Evolutionary conservation across 139 green algal genomes (phyloP), one percentile per base, ranked within the genome.

Genomic region (Auxenochlorella pyrenoidosa): DNA sequence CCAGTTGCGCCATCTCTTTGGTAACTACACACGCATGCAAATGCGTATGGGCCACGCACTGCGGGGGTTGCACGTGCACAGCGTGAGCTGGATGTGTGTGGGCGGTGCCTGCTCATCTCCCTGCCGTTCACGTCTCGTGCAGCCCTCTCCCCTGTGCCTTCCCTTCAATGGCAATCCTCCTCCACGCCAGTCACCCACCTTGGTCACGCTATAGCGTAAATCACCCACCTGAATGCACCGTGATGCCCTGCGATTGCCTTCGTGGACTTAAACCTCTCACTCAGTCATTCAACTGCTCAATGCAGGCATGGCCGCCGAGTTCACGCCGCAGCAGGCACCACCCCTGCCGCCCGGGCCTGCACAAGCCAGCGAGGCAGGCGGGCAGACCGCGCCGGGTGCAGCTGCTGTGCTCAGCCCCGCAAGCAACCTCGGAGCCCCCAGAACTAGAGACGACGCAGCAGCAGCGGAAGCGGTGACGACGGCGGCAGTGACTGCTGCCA

Each of bases 291-390:
- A n/a, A n/a, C n/a, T n/a, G n/a, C 19, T 40, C 38, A 0, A 34
- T 59, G 58, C 79, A 85, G 80, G 60, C 63, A 77, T 85, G 40
- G 63, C 80, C 6, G 59, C 80, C 26, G 80, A 85, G 30, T 85
- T 85, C 80, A 66, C 65, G 36, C 79, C 79, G 0, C 26, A 34
- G 40, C 24, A 22, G 22, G 21, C 41, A 8, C 19, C 32, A 8
- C 12, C 79, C 26, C 10, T 19, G 36, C 36, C 79, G 40, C 22
- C 58, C 10, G 41, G 34, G 34, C 34, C 70, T 16, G 32, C 73
- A 59, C 40, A 22, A 24, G 26, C 12, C 30, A 16, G 24, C 22
- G 75, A 41, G 47, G 44, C 34, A 41, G 43, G 13, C 8, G 71
- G 10, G 34, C 71, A 58, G 5, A 40, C 58, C 16, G 58, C 32